These are phyloP conservation scores for Saccharata proteae DNA, from an alignment of 2,329 filamentous ascomycete species.

Conservation along the genomic window DNA sequence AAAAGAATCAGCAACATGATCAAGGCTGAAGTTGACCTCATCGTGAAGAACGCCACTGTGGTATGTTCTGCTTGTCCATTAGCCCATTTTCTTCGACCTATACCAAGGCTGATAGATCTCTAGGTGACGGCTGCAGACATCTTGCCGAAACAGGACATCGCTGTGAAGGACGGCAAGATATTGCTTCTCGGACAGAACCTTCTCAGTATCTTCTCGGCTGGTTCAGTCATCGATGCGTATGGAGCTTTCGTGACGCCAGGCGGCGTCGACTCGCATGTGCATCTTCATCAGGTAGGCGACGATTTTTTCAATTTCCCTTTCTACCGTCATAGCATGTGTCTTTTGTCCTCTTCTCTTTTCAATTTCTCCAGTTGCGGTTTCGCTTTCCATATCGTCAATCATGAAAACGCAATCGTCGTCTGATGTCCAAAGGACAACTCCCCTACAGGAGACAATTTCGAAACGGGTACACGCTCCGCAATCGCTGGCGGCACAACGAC, in stretches of 20 bases:
- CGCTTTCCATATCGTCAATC: too few relatives aligned
- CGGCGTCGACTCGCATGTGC: conserved; percentile 39
- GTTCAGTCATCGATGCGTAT: conserved; percentile 32
- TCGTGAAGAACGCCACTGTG: conserved; percentile 31
- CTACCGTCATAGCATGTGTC: too few relatives aligned
- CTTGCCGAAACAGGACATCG: conserved; percentile 33
- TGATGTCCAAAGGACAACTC: neutral
- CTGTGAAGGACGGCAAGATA: conserved; percentile 36
- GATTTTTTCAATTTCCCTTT: too few relatives aligned
- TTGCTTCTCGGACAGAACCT: conserved; percentile 30
- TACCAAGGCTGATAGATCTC: conserved; percentile 24
- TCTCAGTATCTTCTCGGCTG: conserved; percentile 16
- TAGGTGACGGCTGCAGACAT: conserved; percentile 30
- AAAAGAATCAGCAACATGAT: too few relatives aligned
- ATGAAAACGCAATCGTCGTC: too few relatives aligned
- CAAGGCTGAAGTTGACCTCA: conserved; percentile 25
- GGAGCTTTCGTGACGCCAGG: conserved; percentile 36
- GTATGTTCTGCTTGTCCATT: conserved; percentile 15
- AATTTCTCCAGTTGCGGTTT: neutral
- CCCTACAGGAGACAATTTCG: conserved; percentile 28
- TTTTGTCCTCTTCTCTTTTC: neutral
- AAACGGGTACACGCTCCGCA: conserved; percentile 41
- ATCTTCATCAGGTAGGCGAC: conserved; percentile 35
- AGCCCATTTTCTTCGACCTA: neutral
- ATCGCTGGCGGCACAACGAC: conserved; percentile 49